Evolutionary conservation across 2,329 filamentous ascomycete species (phyloP), one percentile per base, ranked within the genome.

Genomic region (Lachnellula occidentalis): DNA sequence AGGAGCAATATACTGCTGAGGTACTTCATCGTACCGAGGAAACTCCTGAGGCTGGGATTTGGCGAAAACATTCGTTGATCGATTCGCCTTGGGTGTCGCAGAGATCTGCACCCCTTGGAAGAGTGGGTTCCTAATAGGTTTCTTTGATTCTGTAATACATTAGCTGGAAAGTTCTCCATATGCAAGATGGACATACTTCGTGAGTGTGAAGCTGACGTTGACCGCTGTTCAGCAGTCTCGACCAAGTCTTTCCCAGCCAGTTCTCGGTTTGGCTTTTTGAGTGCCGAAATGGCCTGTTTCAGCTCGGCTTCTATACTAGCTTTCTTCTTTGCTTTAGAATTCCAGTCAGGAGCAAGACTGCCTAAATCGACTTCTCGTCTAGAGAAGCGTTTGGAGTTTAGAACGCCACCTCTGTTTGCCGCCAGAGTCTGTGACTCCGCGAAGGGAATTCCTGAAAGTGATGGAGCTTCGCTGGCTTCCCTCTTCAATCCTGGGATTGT

Each of bases 191-290:
- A 70, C 77, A 70, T 72, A 83, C 81, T 84, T 65, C 72, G 73
- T 24, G 73, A 66, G 46, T 74, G 72, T 14, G 77, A 66, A 45
- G 74, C 73, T 4, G 74, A 73, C 15, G 74, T 74, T 5, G 75
- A 73, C 51, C 84, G 80, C 62, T 79, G 79, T 67, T 90, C 86
- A 4, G 82, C 79, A 24, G 82, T 85, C 60, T 89, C 86, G 3
- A 80, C 82, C 54, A 88, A 76, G 37, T 82, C 79, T 63, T 83
- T 85, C 34, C 83, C 83, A 12, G 85, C 86, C 41, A 87, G 76
- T 21, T 82, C 79, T 45, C 89, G 81, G 64, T 92, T 91, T 1
- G 89, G 89, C 69, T 85, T 90, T 67, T 87, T 85, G 42, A 92
- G 69, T 9, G 84, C 80, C 5, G 80, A 81, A 48, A 94, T 92